Percentiles rank a stretch among this genome's conserved stretches.
Evolutionary conservation across 2,329 filamentous ascomycete species (phyloP).

Genomic region (Cercospora sojina): DNA sequence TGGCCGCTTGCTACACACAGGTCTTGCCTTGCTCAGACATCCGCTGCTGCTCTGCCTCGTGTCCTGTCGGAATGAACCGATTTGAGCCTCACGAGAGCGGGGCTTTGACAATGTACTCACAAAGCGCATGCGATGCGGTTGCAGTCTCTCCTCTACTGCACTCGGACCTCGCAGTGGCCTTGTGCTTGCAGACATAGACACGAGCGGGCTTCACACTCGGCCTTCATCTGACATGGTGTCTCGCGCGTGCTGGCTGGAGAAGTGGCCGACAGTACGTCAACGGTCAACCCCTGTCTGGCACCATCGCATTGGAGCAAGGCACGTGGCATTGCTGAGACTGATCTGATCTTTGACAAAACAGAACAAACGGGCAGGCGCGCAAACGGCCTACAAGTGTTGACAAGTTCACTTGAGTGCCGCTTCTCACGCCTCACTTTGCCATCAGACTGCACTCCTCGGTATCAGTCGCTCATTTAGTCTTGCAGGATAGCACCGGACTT

Average conservation of each 20-base stretch:
- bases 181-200: conserved; percentile 1
- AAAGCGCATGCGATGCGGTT: not conserved
- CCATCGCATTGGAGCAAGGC: not conserved
- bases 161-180: not conserved
- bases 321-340: conserved; percentile 17
- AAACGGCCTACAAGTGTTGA: not conserved
- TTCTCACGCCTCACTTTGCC: not conserved
- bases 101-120: not conserved
- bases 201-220: conserved; percentile 1
- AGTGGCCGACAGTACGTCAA: conserved; percentile 9
- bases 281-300: conserved; percentile 7
- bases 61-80: not conserved
- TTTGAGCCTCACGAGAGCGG: not conserved
- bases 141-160: not conserved
- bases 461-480: not conserved
- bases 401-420: not conserved
- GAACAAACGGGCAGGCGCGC: conserved; percentile 7
- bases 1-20: not conserved
- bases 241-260: not conserved
- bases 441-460: not conserved
- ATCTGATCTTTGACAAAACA: not conserved
- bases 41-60: not conserved
- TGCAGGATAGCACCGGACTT: not conserved
- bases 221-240: conserved; percentile 12
- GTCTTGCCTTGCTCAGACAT: not conserved